Percentiles rank a stretch among this genome's conserved stretches.
Evolutionary conservation across 352 stramenopile genomes (phyloP).

Genomic region (Pythium rishiriense): DNA sequence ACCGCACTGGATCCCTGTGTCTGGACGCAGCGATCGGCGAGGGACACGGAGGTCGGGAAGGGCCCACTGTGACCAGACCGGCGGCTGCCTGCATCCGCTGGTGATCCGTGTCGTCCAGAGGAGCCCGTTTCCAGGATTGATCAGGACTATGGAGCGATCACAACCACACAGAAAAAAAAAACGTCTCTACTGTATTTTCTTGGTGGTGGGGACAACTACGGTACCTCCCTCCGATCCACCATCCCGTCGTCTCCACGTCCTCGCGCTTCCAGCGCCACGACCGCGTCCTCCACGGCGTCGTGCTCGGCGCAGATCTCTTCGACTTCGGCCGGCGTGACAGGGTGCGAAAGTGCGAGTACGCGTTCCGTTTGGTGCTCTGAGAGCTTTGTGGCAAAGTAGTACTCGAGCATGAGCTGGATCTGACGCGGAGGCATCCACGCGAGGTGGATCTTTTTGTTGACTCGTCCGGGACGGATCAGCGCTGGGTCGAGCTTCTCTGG

Average conservation of each 20-base stretch:
- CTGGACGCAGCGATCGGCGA: no score
- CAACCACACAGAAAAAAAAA: not conserved
- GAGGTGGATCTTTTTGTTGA: conserved; percentile 86
- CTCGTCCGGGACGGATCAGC: conserved; percentile 85
- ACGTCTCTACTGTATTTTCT: not conserved
- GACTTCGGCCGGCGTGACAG: conserved; percentile 38
- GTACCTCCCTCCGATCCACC: no score
- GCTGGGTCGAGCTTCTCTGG: conserved; percentile 91
- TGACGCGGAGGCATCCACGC: conserved; percentile 46
- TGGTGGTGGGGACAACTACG: no score
- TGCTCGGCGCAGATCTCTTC: conserved; percentile 54
- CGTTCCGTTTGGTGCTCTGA: conserved; percentile 22
- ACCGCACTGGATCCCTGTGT: not conserved
- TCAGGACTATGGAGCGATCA: not conserved
- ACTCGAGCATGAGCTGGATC: conserved; percentile 60
- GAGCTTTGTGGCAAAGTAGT: conserved; percentile 49
- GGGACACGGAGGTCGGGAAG: no score
- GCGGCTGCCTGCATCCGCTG: no score
- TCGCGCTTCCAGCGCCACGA: not conserved
- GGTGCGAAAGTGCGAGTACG: conserved; percentile 7
- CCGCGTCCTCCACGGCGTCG: conserved; percentile 13
- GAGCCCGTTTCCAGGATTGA: not conserved
- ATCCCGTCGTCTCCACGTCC: not conserved
- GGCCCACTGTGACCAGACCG: not conserved
- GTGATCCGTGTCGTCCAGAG: no score